Base-by-base conservation (phyloP, 2,329 filamentous ascomycete species). In the Colletotrichum limetticola region DNA sequence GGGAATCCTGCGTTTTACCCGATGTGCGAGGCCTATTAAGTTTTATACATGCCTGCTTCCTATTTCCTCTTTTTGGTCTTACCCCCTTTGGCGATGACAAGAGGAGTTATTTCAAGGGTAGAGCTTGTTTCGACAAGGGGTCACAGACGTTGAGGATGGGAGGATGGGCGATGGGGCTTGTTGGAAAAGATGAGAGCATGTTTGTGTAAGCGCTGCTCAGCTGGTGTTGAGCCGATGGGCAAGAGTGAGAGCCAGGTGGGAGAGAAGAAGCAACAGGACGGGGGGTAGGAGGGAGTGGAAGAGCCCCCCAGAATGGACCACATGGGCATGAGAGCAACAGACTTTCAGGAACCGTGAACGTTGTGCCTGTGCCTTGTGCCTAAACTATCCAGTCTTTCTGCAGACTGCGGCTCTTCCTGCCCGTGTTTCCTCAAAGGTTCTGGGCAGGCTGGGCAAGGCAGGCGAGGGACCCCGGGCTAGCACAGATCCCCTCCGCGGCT, bases 51-150 rank as follows among this genome's bases (percentile, higher is more conserved):
- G 35, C 28, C 22, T 52, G 32, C 24, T 16, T 37, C 32, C 42
- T 8, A 26, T 55, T 42, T 22, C 16, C 30, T 56, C 24, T 19
- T 3, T 22, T 12, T 14, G 19, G 24, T 56, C n/a, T 28, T 49
- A 30, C 12, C 55, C 30, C 60, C 22, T 60, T 55, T 53, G 60
- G 22, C 16, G 55, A 70, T 72, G 66, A 66, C 55, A 70, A 66
- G 53, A 61, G 35, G 56, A 65, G 32, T 28, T 28, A 9, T 28
- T 56, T 35, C 60, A n/a, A 64, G 66, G 66, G 55, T 52, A 70
- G 55, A 72, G 70, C 66, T 70, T 72, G 70, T 72, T 72, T 72
- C 55, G 42, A 57, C 56, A 64, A 37, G 66, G 70, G 42, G 42
- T 49, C 42, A 49, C 42, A 49, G 19, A 49, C 42, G 42, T 49